Conservation (phyloP, 768 basidiomycete genomes). For the Astraeus odoratus region DNA sequence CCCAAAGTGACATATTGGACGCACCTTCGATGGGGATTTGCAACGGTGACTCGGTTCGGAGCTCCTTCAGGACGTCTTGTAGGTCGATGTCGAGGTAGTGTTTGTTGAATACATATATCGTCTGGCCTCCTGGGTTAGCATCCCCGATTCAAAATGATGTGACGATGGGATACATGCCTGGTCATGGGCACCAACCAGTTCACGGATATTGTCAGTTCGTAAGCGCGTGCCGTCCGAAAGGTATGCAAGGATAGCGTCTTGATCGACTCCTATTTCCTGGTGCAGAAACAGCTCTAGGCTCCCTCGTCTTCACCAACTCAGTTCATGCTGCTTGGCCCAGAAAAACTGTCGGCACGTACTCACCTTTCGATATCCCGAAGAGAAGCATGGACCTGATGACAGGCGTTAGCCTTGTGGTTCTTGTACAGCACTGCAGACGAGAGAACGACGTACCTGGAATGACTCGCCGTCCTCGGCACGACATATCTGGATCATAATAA, state of each 20-base stretch:
- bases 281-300: slow-evolving; percentile 68
- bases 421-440: slow-evolving; percentile 1
- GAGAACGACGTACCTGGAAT: slow-evolving; percentile 39
- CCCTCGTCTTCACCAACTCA: slow-evolving; percentile 38
- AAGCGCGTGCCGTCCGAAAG: slow-evolving; percentile 74
- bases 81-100: slow-evolving; percentile 65
- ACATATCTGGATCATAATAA: slow-evolving; percentile 55
- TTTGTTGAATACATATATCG: slow-evolving; percentile 82
- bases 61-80: slow-evolving; percentile 55
- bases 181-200: slow-evolving; percentile 67
- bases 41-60: slow-evolving; percentile 53
- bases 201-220: slow-evolving; percentile 63
- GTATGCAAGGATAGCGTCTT: slow-evolving; percentile 67
- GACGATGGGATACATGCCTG: slow-evolving; percentile 44
- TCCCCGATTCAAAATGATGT: background rate
- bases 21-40: slow-evolving; percentile 71
- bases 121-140: slow-evolving; percentile 31
- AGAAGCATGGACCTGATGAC: slow-evolving; percentile 47
- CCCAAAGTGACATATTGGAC: slow-evolving; percentile 7
- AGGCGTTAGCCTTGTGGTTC: background rate
- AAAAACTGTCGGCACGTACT: slow-evolving; percentile 7
- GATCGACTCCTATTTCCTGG: slow-evolving; percentile 64
- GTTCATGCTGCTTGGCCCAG: no score
- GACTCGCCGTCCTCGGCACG: slow-evolving; percentile 58
- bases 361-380: slow-evolving; percentile 76